Percentiles rank a stretch among this genome's conserved stretches.
Evolutionary conservation across 768 basidiomycete genomes (phyloP).

Genomic region (Inosperma sp.): DNA sequence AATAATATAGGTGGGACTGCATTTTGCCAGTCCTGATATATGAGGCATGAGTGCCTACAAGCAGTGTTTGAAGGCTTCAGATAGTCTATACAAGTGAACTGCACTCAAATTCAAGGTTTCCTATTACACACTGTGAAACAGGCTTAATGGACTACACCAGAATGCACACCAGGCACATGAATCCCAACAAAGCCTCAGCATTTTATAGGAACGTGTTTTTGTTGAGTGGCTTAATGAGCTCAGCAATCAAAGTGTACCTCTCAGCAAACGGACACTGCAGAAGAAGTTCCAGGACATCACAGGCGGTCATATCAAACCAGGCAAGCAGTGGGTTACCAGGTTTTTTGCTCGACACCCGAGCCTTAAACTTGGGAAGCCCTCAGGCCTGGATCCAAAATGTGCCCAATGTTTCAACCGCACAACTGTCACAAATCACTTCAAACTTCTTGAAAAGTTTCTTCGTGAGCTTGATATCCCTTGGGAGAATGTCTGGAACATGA

Average conservation of each 20-base stretch:
- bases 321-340: conserved; percentile 10
- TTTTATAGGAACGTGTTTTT: conserved; percentile 8
- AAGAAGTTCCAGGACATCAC: conserved; percentile 1
- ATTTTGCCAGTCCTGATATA: too few relatives aligned
- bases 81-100: too few relatives aligned
- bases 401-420: conserved; percentile 25
- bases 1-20: too few relatives aligned
- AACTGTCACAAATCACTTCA: conserved; percentile 13
- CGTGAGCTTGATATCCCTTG: conserved; percentile 10
- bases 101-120: not conserved
- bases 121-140: conserved; percentile 5
- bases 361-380: conserved; percentile 19
- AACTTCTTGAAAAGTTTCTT: not conserved
- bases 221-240: conserved; percentile 17
- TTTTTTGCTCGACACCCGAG: conserved; percentile 15
- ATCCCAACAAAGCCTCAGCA: conserved; percentile 13
- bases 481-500: conserved; percentile 21
- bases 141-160: not conserved
- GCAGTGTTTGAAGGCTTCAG: too few relatives aligned
- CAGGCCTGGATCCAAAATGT: conserved; percentile 28
- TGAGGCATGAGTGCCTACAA: too few relatives aligned
- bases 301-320: not conserved
- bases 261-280: conserved; percentile 4
- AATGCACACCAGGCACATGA: conserved; percentile 3
- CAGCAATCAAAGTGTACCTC: conserved; percentile 6